Evolutionary conservation across 2,329 filamentous ascomycete species (phyloP).

Genomic region (Stachybotrys chlorohalonatus): DNA sequence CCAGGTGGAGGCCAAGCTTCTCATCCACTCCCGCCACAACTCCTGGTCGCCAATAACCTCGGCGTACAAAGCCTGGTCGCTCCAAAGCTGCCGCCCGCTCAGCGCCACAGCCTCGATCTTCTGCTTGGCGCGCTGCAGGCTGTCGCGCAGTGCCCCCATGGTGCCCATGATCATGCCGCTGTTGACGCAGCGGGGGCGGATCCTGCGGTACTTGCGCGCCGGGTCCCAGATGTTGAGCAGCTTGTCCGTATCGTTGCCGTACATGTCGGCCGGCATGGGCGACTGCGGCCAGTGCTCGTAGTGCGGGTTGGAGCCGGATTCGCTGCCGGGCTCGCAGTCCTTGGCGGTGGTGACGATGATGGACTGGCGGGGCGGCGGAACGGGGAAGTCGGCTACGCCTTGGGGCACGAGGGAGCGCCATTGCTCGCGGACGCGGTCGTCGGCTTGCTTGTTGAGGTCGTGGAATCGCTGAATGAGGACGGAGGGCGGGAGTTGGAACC

Average conservation of each 20-base stretch:
- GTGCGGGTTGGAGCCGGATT: constrained; percentile 23
- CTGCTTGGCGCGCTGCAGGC: constrained; percentile 14
- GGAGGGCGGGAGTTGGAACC: constrained; percentile 29
- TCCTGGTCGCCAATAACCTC: constrained; percentile 30
- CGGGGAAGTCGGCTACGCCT: constrained; percentile 13
- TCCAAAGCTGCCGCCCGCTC: constrained; percentile 25
- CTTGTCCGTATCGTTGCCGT: constrained; percentile 21
- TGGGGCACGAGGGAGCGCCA: constrained; percentile 10
- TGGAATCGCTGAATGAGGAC: constrained; percentile 27
- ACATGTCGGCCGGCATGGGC: constrained; percentile 22
- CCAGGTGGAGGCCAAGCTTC: constrained; percentile 19
- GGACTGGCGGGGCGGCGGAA: constrained; percentile 18
- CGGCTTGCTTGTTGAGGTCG: constrained; percentile 22
- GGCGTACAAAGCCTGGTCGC: constrained; percentile 26
- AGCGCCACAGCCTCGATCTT: constrained; percentile 17
- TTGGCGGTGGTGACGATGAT: constrained; percentile 25
- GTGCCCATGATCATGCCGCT: constrained; percentile 26
- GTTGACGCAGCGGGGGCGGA: constrained; percentile 24
- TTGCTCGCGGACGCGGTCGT: constrained; percentile 14
- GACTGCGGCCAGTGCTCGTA: constrained; percentile 27
- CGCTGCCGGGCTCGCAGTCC: constrained; percentile 21
- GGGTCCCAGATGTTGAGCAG: constrained; percentile 18
- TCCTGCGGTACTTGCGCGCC: constrained; percentile 20
- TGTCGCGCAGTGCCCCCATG: constrained; percentile 16
- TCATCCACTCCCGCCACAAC: constrained; percentile 24